Percentiles rank a stretch among this genome's conserved stretches.
phyloP scores from a whole-genome alignment of 768 basidiomycete species.

The Boletales sp. region DNA sequence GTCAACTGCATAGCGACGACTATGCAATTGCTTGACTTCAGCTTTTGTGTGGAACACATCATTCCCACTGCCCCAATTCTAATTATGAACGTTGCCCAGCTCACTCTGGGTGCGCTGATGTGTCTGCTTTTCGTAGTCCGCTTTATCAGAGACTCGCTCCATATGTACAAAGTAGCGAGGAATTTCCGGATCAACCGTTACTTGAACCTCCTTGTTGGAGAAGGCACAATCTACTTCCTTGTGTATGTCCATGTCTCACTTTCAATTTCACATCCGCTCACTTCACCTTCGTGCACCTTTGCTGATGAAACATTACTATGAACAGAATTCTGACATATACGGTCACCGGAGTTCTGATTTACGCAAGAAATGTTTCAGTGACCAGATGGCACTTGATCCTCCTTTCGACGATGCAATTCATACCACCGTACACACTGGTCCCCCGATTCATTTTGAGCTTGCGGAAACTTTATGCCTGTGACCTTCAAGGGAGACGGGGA shows the following conservation, averaged over 20 bases:
- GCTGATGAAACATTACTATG: too few relatives aligned
- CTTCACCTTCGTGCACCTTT: too few relatives aligned
- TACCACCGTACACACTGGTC: background rate
- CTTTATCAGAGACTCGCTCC: background rate
- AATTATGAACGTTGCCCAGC: background rate
- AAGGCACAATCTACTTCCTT: too few relatives aligned
- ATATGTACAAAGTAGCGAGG: background rate
- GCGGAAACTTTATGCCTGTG: background rate
- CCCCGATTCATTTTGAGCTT: conserved; percentile 1
- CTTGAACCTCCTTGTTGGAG: background rate
- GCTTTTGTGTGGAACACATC: background rate
- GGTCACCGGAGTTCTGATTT: too few relatives aligned
- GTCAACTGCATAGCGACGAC: background rate
- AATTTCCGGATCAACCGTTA: background rate
- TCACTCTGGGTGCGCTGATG: background rate
- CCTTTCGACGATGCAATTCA: background rate
- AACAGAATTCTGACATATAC: too few relatives aligned
- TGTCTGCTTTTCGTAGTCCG: background rate
- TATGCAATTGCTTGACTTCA: background rate
- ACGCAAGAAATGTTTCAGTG: too few relatives aligned
- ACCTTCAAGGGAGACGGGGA: background rate
- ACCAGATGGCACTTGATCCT: too few relatives aligned
- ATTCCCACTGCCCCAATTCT: too few relatives aligned
- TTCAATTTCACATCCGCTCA: too few relatives aligned
- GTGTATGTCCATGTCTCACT: background rate